Evolutionary conservation across 345 rosid species (phyloP).

Genomic region (Brassica rapa): DNA sequence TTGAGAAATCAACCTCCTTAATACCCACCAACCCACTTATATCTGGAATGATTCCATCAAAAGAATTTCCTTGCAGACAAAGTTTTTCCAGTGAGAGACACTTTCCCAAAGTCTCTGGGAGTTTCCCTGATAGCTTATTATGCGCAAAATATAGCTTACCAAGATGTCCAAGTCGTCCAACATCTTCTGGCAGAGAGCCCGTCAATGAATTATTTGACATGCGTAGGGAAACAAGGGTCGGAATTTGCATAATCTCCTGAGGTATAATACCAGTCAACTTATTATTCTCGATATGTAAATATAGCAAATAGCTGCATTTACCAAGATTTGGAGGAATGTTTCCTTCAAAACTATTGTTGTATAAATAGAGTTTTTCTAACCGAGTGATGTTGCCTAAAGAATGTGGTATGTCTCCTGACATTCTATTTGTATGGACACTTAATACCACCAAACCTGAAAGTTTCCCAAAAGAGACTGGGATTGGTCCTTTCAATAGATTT

Average conservation of each 20-base stretch:
- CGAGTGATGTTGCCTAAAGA: not conserved
- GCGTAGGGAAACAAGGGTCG: not conserved
- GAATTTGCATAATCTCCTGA: not conserved
- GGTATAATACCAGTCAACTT: not conserved
- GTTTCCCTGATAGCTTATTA: not conserved
- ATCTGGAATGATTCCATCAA: not conserved
- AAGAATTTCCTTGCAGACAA: not conserved
- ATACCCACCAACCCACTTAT: not conserved
- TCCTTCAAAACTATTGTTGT: not conserved
- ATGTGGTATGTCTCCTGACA: not conserved
- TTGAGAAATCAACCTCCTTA: not conserved
- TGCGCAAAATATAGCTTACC: not conserved
- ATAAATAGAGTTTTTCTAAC: not conserved
- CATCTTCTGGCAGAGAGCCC: not conserved
- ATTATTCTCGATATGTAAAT: not conserved
- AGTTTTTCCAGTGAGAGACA: not conserved
- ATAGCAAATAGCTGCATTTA: not conserved
- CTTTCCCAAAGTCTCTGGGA: not conserved
- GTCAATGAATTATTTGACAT: not conserved
- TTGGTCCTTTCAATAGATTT: not conserved
- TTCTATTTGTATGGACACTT: not conserved
- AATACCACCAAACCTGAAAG: not conserved
- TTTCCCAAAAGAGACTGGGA: not conserved
- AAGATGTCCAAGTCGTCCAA: not conserved
- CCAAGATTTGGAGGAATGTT: not conserved